These are phyloP conservation scores for Byssochlamys sp. DNA, from an alignment of 2,329 filamentous ascomycete species.

Conservation along the genomic window DNA sequence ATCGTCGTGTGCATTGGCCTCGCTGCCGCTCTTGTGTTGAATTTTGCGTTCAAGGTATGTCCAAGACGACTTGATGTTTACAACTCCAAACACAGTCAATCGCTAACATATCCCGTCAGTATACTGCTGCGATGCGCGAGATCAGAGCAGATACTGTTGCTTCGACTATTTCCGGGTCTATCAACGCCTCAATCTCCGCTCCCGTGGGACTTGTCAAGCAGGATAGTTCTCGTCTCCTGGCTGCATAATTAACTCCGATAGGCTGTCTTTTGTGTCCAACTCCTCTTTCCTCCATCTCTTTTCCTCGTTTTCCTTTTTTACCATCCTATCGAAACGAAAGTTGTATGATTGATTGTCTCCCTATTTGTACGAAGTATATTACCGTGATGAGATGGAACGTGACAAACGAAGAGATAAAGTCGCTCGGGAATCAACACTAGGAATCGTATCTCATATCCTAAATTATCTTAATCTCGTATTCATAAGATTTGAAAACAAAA, in stretches of 20 bases:
- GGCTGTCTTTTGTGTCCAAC: background rate
- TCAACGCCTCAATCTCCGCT: slow-evolving; percentile 9
- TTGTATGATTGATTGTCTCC: background rate
- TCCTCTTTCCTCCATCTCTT: background rate
- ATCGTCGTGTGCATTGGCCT: slow-evolving; percentile 72
- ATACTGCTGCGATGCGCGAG: slow-evolving; percentile 13
- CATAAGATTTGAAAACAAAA: too few relatives aligned
- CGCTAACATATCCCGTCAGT: slow-evolving; percentile 16
- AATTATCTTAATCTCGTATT: too few relatives aligned
- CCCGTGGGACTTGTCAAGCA: slow-evolving; percentile 13
- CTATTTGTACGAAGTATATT: background rate
- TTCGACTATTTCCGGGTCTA: slow-evolving; percentile 1
- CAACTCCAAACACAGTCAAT: background rate
- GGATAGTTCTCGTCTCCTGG: slow-evolving; percentile 12
- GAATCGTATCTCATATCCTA: too few relatives aligned
- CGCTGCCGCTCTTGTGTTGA: slow-evolving; percentile 67
- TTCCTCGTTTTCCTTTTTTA: background rate
- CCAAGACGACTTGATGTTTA: background rate
- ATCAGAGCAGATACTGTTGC: background rate
- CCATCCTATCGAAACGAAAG: background rate
- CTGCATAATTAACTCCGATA: background rate
- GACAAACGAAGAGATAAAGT: background rate
- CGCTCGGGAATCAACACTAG: too few relatives aligned
- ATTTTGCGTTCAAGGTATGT: slow-evolving; percentile 69
- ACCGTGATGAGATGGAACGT: background rate